Evolutionary conservation across 2,329 filamentous ascomycete species (phyloP).

Genomic region (Penicillium sp.): DNA sequence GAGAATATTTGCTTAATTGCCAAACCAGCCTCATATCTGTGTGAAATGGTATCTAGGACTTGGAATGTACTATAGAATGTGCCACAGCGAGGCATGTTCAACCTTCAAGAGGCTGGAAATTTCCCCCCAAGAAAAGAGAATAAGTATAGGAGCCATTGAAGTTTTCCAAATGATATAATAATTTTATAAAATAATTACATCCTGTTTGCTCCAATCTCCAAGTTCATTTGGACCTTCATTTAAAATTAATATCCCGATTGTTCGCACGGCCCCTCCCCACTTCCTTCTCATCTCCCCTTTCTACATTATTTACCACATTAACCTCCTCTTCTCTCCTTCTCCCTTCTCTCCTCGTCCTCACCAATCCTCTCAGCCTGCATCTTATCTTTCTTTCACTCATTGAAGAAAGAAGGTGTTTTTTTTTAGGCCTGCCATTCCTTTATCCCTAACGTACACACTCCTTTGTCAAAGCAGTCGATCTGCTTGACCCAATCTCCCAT

Average conservation of each 20-base stretch:
- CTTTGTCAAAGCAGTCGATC: constrained; percentile 35
- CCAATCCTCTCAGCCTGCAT: constrained; percentile 21
- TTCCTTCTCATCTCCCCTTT: constrained; percentile 14
- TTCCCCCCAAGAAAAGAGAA: constrained; percentile 7
- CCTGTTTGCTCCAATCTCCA: not conserved
- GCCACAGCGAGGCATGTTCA: constrained; percentile 21
- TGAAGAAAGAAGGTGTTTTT: constrained; percentile 29
- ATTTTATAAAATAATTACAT: not conserved
- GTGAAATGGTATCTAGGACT: constrained; percentile 2
- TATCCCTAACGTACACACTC: constrained; percentile 19
- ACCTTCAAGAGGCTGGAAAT: constrained; percentile 21
- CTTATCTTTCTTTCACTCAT: constrained; percentile 33
- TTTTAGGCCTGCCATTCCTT: constrained; percentile 36
- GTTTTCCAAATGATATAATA: not conserved
- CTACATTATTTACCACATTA: constrained; percentile 17
- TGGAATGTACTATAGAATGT: constrained; percentile 28
- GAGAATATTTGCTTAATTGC: constrained; percentile 1
- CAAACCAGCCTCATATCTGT: constrained; percentile 17
- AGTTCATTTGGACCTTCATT: not conserved
- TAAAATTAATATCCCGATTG: constrained; percentile 12
- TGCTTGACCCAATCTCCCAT: constrained; percentile 24
- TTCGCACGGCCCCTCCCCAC: constrained; percentile 19
- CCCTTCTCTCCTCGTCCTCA: constrained; percentile 13
- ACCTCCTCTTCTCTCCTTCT: constrained; percentile 3
- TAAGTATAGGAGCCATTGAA: constrained; percentile 16